Conservation (phyloP, 257 asterid species). For the Coffea eugenioides region DNA sequence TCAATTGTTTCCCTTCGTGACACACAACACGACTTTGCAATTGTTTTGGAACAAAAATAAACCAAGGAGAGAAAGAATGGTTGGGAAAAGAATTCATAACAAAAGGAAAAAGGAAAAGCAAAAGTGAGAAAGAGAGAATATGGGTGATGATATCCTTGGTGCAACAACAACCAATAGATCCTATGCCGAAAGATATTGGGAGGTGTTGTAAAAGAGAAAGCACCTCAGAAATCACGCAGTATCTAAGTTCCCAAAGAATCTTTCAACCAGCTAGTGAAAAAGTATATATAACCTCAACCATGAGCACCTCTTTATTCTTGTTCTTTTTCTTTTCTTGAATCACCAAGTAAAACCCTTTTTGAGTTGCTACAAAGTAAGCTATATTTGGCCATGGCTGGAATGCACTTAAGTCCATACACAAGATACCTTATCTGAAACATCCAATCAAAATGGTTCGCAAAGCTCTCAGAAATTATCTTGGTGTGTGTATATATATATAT, state of each 20-base stretch:
- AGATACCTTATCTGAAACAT: background rate
- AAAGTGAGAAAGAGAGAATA: conserved; percentile 5
- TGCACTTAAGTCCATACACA: background rate
- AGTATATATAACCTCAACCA: background rate
- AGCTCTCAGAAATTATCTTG: background rate
- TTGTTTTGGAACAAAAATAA: background rate
- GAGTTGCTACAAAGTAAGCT: background rate
- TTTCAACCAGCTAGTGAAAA: background rate
- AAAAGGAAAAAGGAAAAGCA: conserved; percentile 11
- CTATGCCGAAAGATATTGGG: conserved; percentile 2
- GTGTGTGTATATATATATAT: background rate
- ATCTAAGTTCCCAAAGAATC: background rate
- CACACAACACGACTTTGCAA: background rate
- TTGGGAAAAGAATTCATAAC: background rate
- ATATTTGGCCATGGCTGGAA: background rate
- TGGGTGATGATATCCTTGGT: background rate
- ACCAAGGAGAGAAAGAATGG: background rate
- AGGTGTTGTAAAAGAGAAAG: background rate
- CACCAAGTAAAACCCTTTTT: background rate
- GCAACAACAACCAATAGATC: background rate
- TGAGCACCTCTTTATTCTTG: background rate
- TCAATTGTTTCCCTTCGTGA: conserved; percentile 7
- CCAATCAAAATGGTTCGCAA: background rate
- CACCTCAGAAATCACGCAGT: background rate
- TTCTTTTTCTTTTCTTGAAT: background rate